phyloP scores from a whole-genome alignment of 768 basidiomycete genomes.

The Dacryopinax primogenitus region DNA sequence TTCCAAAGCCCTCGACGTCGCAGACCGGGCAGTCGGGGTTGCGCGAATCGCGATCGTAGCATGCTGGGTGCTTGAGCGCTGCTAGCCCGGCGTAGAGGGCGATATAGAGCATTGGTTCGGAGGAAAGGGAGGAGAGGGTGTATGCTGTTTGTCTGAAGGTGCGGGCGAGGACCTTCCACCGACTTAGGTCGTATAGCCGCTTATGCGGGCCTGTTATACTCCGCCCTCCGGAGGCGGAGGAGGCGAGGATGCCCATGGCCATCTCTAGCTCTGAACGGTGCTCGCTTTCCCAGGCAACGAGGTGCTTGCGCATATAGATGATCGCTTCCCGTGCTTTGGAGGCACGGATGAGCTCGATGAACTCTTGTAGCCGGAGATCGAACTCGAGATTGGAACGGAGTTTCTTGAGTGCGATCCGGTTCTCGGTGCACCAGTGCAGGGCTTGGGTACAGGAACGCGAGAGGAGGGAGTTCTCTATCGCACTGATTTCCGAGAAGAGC shows the following conservation, averaged over 20 bases:
- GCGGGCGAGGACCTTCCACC: constrained; percentile 63
- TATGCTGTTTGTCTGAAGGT: constrained; percentile 81
- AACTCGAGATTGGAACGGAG: constrained; percentile 92
- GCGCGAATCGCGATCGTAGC: constrained; percentile 43
- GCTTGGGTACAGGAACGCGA: constrained; percentile 76
- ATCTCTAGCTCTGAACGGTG: constrained; percentile 66
- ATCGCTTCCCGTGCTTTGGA: constrained; percentile 63
- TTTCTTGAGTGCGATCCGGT: constrained; percentile 83
- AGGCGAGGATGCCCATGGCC: constrained; percentile 65
- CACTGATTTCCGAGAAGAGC: constrained; percentile 74
- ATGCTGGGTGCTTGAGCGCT: constrained; percentile 77
- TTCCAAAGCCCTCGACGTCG: constrained; percentile 54
- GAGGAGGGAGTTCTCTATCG: constrained; percentile 70
- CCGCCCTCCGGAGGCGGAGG: constrained; percentile 48
- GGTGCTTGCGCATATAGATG: constrained; percentile 65
- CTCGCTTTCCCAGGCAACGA: constrained; percentile 69
- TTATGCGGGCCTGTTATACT: constrained; percentile 25
- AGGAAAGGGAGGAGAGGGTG: constrained; percentile 72
- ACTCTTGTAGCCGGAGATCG: constrained; percentile 88
- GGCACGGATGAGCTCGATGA: constrained; percentile 74
- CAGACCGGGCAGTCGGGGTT: constrained; percentile 90
- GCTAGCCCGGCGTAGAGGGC: constrained; percentile 85
- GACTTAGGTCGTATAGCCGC: constrained; percentile 68
- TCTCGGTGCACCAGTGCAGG: constrained; percentile 91
- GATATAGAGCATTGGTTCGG: constrained; percentile 74